Base-by-base conservation (phyloP, 352 stramenopile species). In the Pythium sukuiense region DNA sequence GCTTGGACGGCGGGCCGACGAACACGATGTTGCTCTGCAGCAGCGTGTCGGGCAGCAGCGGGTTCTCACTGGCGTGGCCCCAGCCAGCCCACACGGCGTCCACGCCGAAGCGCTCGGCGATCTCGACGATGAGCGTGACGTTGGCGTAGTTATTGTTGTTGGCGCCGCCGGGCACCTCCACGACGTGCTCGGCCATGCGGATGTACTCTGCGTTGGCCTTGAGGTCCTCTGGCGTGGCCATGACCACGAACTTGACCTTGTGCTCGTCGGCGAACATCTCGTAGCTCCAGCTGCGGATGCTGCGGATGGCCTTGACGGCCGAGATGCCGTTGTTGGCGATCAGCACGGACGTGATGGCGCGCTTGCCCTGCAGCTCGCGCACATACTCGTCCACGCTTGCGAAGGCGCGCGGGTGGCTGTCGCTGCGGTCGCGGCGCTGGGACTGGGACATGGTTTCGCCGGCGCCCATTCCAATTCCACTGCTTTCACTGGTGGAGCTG, bases 71-170 rank as follows among this genome's bases (percentile, higher is more conserved):
- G 20, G 98, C 98, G 80, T 99, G 98, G 69, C 97, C 98, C 98
- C 98, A 99, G 50, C 97, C 96, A 27, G 97, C 96, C 97, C 97
- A 99, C 3, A 99, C 97, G 30, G 97, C 97, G 73, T 99, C 95
- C 9, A 99, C 97, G 50, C 92, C 81, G 75, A 97, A 98, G 16
- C 97, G 85, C 59, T 98, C 93, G 14, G 97, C 97, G 37, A 99
- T 97, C 84, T 99, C 96, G 26, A 99, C 92, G 74, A 99, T 99
- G 29, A 99, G 88, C 46, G 88, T 89, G 16, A 99, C 97, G 82
- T 99, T 99, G 72, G 98, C 98, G 79, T 99, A 99, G 87, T 99
- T 99, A 92, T 99, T 98, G 86, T 99, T 99, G 89, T 99, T 99
- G 55, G 97, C 97, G 57, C 98, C 98, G 58, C 98, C 98, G 24